Percentiles rank a stretch among this genome's conserved stretches.
These are phyloP conservation scores for Prunus dulcis DNA, from an alignment of 306 rosid genomes.

Conservation along the genomic window DNA sequence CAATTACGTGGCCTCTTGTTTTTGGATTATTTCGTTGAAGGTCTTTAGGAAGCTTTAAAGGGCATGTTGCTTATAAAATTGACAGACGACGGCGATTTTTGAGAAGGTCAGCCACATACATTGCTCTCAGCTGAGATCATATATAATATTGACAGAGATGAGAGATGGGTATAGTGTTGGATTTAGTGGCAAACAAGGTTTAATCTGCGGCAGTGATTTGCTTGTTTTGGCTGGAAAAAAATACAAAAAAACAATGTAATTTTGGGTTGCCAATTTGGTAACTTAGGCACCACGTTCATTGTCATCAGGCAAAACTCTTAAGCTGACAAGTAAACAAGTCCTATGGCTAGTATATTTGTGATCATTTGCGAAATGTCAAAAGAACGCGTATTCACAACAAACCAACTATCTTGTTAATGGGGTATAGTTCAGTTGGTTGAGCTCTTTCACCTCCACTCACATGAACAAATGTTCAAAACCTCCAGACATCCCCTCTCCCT, in stretches of 20 bases:
- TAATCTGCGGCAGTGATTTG: neutral
- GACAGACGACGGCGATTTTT: neutral
- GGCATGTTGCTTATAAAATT: neutral
- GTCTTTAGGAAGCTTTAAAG: neutral
- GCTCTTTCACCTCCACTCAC: accelerated
- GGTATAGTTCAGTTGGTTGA: accelerated
- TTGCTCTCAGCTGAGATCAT: neutral
- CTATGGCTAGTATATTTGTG: too few relatives aligned
- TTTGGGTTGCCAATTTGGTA: too few relatives aligned
- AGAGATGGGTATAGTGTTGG: neutral
- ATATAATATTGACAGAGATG: neutral
- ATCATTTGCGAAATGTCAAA: too few relatives aligned
- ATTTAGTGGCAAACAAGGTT: neutral
- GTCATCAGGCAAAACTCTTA: too few relatives aligned
- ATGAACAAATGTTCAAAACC: accelerated
- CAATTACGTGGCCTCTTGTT: neutral
- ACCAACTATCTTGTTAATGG: accelerated
- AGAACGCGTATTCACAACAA: too few relatives aligned
- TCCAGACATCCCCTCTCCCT: too few relatives aligned
- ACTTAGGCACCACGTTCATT: too few relatives aligned
- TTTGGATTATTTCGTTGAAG: neutral
- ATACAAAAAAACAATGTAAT: neutral
- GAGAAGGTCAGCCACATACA: neutral
- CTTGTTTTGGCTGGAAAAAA: neutral
- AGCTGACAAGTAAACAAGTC: too few relatives aligned